Evolutionary conservation across 495 filamentous ascomycete genomes (phyloP).

Genomic region (Penicillium coprophilum): DNA sequence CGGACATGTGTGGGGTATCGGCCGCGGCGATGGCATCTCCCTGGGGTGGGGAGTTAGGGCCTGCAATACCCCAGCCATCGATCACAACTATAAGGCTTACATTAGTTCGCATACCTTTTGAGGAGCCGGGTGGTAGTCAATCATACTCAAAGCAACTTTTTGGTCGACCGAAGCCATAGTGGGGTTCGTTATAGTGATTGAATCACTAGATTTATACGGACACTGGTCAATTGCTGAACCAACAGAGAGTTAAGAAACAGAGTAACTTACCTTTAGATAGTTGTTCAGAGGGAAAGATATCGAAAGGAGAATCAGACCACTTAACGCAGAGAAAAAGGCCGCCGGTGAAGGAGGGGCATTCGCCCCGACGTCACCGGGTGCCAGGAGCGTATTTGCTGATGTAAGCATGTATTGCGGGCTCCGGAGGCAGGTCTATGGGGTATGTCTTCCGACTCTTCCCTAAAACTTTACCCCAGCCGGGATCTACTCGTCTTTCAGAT

Average conservation of each 20-base stretch:
- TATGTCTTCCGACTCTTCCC: conserved; percentile 41
- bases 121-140: conserved; percentile 18
- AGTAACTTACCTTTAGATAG: conserved; percentile 23
- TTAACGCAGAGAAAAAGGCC: conserved; percentile 22
- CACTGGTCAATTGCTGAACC: conserved; percentile 28
- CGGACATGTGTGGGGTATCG: conserved; percentile 88
- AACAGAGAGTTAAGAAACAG: background rate
- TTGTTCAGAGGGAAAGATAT: conserved; percentile 28
- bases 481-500: conserved; percentile 12
- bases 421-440: background rate
- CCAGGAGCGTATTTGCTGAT: conserved; percentile 5
- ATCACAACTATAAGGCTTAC: conserved; percentile 70
- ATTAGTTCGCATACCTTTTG: conserved; percentile 22
- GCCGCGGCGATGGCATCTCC: conserved; percentile 95
- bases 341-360: conserved; percentile 43
- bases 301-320: conserved; percentile 20
- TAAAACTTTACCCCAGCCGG: conserved; percentile 36
- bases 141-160: conserved; percentile 89
- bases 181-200: conserved; percentile 20
- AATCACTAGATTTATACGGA: conserved; percentile 18
- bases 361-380: conserved; percentile 29
- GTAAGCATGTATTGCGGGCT: background rate
- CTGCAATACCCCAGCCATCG: conserved; percentile 95
- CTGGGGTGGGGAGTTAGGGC: conserved; percentile 69
- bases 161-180: conserved; percentile 80